Conservation (phyloP, 768 basidiomycete species). For the Lactarius deliciosus region DNA sequence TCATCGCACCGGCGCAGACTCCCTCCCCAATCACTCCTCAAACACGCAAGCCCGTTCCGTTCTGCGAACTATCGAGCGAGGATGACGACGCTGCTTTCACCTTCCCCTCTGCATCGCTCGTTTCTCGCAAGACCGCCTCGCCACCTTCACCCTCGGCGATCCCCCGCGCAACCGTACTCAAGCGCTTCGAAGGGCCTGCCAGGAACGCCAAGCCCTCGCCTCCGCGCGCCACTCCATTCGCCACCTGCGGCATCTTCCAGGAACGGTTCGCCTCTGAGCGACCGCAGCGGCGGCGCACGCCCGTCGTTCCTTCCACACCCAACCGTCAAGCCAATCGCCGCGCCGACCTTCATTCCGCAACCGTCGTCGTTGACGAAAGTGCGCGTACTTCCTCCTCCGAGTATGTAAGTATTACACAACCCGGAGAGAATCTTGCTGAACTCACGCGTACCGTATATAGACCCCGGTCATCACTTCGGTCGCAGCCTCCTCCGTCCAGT, state of each 20-base stretch:
- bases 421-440: background rate
- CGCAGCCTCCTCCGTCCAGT: constrained; percentile 32
- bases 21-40: constrained; percentile 26
- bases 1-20: constrained; percentile 29
- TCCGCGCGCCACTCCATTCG: constrained; percentile 35
- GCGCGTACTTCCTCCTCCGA: constrained; percentile 38
- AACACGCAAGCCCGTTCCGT: constrained; percentile 20
- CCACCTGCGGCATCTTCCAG: constrained; percentile 37
- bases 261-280: constrained; percentile 53
- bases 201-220: constrained; percentile 27
- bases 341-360: constrained; percentile 37
- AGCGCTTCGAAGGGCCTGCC: constrained; percentile 37
- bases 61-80: constrained; percentile 29
- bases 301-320: constrained; percentile 66
- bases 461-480: background rate
- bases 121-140: constrained; percentile 3
- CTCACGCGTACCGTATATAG: constrained; percentile 5
- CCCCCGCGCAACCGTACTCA: constrained; percentile 45
- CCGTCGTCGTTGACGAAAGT: constrained; percentile 39
- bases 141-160: constrained; percentile 50
- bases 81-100: constrained; percentile 31
- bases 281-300: constrained; percentile 46
- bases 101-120: constrained; percentile 21
- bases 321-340: constrained; percentile 33
- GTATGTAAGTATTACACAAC: constrained; percentile 39